phyloP scores from a whole-genome alignment of 2,329 filamentous ascomycete species.

The Neobulgaria alba region DNA sequence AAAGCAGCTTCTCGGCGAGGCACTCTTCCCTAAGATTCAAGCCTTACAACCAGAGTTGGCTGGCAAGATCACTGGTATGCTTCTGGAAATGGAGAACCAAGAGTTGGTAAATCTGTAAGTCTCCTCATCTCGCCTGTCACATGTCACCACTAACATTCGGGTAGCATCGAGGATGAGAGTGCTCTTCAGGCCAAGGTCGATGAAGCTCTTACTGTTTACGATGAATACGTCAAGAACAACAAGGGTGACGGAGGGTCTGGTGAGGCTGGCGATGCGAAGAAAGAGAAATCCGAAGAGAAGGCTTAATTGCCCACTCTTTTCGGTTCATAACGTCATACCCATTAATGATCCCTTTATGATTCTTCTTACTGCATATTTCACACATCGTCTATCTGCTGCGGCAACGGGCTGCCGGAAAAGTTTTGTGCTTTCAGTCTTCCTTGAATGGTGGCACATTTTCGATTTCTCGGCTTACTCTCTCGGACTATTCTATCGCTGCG shows the following conservation, averaged over 20 bases:
- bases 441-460: conserved; percentile 18
- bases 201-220: conserved; percentile 93
- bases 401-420: conserved; percentile 25
- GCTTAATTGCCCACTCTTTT: conserved; percentile 35
- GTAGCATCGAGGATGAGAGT: conserved; percentile 77
- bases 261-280: conserved; percentile 35
- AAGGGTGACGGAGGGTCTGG: conserved; percentile 29
- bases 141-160: conserved; percentile 23
- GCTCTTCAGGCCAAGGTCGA: conserved; percentile 94
- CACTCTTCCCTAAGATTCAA: conserved; percentile 97
- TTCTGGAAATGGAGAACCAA: conserved; percentile 96
- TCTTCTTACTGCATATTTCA: conserved; percentile 13
- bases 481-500: conserved; percentile 10
- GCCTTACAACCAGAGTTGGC: conserved; percentile 89
- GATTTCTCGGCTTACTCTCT: conserved; percentile 13
- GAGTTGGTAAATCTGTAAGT: conserved; percentile 95
- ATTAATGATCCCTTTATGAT: conserved; percentile 17
- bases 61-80: conserved; percentile 99
- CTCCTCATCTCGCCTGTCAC: conserved; percentile 1
- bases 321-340: conserved; percentile 11
- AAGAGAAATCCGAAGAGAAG: conserved; percentile 46
- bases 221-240: conserved; percentile 84
- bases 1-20: conserved; percentile 98
- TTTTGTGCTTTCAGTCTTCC: conserved; percentile 22
- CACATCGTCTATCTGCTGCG: conserved; percentile 26